Evolutionary conservation across 495 filamentous ascomycete species (phyloP), one percentile per base, ranked within the genome.

Genomic region (Xylaria scruposa): DNA sequence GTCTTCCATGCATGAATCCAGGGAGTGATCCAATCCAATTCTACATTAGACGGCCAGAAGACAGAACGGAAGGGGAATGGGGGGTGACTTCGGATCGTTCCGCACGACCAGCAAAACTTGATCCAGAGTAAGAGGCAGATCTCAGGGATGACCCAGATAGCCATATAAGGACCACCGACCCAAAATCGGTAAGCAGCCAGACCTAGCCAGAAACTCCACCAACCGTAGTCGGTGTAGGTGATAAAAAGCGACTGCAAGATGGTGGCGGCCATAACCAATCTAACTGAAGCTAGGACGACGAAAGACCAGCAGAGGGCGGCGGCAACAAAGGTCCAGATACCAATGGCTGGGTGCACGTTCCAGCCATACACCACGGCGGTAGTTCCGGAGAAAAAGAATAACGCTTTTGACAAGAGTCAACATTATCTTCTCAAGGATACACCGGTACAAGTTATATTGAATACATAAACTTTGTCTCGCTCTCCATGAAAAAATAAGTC

Each of bases 11-110:
- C 49, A 19, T 9, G 21, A 0, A 26, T 19, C 10, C 51, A 13
- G 49, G 64, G 65, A 24, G 49, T 42, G 10, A 44, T 36, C 47
- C 65, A 67, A 26, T 56, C 65, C 65, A 67, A 42, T 4, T 54
- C 49, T 49, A 0, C 1, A 65, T 49, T 38, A 13, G 63, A 53
- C n/a, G 63, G 63, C 40, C 40, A 65, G 17, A 67, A 17, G 6
- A 6, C 9, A 29, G 46, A 38, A 2, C 15, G 19, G 9, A 6
- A 13, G 0, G 42, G 38, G 24, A 5, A n/a, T 4, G 1, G 3
- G 10, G 29, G 63, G 40, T 17, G 33, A 0, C 26, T 31, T 56
- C 33, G 31, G 9, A n/a, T 60, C 17, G 58, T 40, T 21, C 3
- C 10, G 58, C 38, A 60, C 58, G 58, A 33, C 17, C 33, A 33